Evolutionary conservation across 1,284 basidiomycete genomes (phyloP), one percentile per base, ranked within the genome.

Genomic region (Puccinia hordei): DNA sequence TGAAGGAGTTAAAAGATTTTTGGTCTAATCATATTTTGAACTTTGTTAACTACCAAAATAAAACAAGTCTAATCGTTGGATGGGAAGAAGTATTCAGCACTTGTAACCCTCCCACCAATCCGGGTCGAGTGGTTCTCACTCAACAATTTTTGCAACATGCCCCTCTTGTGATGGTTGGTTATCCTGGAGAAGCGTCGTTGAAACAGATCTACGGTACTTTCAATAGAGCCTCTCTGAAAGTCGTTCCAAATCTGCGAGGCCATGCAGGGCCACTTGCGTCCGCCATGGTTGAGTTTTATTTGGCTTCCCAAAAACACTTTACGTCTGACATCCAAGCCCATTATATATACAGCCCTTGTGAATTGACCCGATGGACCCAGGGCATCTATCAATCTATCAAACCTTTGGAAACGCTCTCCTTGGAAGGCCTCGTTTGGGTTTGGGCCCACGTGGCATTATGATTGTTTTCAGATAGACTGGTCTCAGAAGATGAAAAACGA

Each of bases 141-240:
- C 95, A 97, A 85, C 91, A 98, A 82, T 99, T 99, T 91, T 89
- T 99, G 81, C 92, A 97, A 12, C 98, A 99, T 86, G 95, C 96
- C 0, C 97, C 97, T 0, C 89, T 99, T n/a, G 90, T 99, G 85
- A 98, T 99, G 96, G 97, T 99, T 78, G 97, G 99, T 86, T 99
- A 99, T 86, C 97, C 97, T 12, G 97, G 96, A 81, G 94, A 97
- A 86, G 88, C 95, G 19, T 99, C 97, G 12, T 89, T 99, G 85
- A 97, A 95, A 84, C 98, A 99, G 85, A 99, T 99, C 83, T 99
- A 99, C 86, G 94, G 95, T 24, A 99, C 96, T n/a, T 99, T 99
- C 87, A 95, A 94, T 85, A 91, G 97, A 76, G 97, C 95, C 19
- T 88, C 96, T 46, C 91, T 99, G 85, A 99, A 99, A 87, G 94